Evolutionary conservation across 768 basidiomycete genomes (phyloP).

Genomic region (Pulveroboletus sp.): DNA sequence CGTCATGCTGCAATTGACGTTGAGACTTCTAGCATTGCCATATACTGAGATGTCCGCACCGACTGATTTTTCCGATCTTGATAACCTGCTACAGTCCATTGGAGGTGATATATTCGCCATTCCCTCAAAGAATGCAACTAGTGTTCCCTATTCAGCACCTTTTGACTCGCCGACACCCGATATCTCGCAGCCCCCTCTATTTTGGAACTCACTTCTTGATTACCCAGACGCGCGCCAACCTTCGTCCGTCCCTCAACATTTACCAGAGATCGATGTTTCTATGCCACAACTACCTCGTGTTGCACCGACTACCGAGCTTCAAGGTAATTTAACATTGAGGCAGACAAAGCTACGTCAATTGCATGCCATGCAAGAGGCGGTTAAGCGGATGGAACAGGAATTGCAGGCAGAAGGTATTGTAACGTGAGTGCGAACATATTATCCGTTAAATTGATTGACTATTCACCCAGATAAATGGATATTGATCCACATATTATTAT

Average conservation of each 20-base stretch:
- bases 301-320: not conserved
- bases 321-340: slow-evolving; percentile 2
- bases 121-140: not conserved
- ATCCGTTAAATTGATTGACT: not conserved
- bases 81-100: slow-evolving; percentile 9
- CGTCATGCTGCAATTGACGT: not conserved
- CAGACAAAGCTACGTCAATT: slow-evolving; percentile 18
- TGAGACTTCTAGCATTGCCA: not conserved
- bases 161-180: slow-evolving; percentile 2
- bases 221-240: not conserved
- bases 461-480: slow-evolving; percentile 3
- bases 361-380: slow-evolving; percentile 31
- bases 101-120: not conserved
- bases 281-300: slow-evolving; percentile 19
- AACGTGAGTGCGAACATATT: slow-evolving; percentile 1
- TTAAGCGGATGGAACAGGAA: slow-evolving; percentile 32
- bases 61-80: not conserved
- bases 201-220: slow-evolving; percentile 18
- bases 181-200: not conserved
- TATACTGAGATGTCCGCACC: not conserved
- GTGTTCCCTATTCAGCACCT: not conserved
- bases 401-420: slow-evolving; percentile 21
- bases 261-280: slow-evolving; percentile 25
- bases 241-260: not conserved
- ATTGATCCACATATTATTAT: slow-evolving; percentile 16